Percentiles rank a stretch among this genome's conserved stretches.
Evolutionary conservation across 306 rosid species (phyloP).

Genomic region (Pterocarpus macrocarpus): DNA sequence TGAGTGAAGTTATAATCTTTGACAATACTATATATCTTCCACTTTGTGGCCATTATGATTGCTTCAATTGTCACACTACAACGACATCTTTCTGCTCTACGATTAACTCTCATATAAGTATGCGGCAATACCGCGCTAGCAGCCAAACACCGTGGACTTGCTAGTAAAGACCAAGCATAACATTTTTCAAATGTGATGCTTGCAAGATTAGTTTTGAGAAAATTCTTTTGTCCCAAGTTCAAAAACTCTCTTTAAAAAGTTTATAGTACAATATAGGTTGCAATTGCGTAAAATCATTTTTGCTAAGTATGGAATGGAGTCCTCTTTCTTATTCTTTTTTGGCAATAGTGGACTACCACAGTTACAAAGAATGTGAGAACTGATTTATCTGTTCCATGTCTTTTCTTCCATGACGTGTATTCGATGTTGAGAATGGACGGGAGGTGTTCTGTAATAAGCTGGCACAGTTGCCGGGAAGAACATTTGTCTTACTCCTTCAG

Average conservation of each 20-base stretch:
- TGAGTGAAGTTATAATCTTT: slow-evolving; percentile 11
- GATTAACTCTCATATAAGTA: background rate
- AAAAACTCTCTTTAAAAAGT: background rate
- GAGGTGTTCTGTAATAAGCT: slow-evolving; percentile 84
- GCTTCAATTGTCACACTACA: slow-evolving; percentile 34
- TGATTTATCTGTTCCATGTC: background rate
- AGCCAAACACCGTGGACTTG: background rate
- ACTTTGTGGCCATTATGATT: background rate
- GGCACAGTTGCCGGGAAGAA: slow-evolving; percentile 83
- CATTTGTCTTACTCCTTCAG: slow-evolving; percentile 91
- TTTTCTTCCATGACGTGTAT: slow-evolving; percentile 5
- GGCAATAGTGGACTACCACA: background rate
- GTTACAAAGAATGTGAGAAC: slow-evolving; percentile 2
- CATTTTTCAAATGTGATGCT: background rate
- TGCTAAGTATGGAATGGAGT: slow-evolving; percentile 16
- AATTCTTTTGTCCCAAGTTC: background rate
- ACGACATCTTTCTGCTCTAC: background rate
- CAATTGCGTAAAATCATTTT: background rate
- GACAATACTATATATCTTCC: slow-evolving; percentile 13
- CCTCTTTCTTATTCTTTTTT: slow-evolving; percentile 13
- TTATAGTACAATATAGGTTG: slow-evolving; percentile 1
- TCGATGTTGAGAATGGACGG: slow-evolving; percentile 45
- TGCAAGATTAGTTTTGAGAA: slow-evolving; percentile 24
- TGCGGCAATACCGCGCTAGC: background rate
- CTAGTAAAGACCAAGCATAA: background rate